Evolutionary conservation across 2,329 filamentous ascomycete species (phyloP).

Genomic region (Parasarocladium wereldwijsianum): DNA sequence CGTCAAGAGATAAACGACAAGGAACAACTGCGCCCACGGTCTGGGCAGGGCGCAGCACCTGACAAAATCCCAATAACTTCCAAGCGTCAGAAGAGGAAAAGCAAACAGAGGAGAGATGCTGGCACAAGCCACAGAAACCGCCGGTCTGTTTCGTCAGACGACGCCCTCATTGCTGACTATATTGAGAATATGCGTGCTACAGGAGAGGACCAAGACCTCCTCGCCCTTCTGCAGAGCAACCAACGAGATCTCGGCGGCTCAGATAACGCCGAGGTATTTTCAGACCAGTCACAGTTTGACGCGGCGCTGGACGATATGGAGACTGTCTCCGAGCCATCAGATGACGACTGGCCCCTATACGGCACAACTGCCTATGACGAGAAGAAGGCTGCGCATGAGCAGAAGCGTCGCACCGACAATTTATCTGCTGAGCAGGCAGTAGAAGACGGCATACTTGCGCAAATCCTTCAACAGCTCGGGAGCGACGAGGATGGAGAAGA

Average conservation of each 20-base stretch:
- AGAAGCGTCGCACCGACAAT: not conserved
- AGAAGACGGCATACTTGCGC: conserved; percentile 13
- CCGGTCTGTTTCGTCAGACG: conserved; percentile 24
- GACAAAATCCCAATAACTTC: conserved; percentile 2
- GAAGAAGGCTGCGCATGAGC: not conserved
- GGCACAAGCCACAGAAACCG: conserved; percentile 7
- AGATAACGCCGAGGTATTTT: conserved; percentile 11
- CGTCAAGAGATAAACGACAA: too few species aligned
- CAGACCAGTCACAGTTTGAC: conserved; percentile 3
- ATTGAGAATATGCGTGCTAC: conserved; percentile 48
- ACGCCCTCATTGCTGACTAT: conserved; percentile 52
- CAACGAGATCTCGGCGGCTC: conserved; percentile 13
- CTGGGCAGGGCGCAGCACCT: too few species aligned
- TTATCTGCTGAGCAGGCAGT: conserved; percentile 3
- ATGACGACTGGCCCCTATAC: not conserved
- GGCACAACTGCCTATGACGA: conserved; percentile 5
- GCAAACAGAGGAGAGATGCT: conserved; percentile 10
- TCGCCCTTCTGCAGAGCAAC: conserved; percentile 42
- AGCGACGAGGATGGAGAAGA: too few species aligned
- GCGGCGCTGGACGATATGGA: not conserved
- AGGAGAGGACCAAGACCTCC: conserved; percentile 41
- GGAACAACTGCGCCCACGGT: too few species aligned
- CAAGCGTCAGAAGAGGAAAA: conserved; percentile 6
- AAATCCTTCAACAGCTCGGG: too few species aligned
- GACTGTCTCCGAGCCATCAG: not conserved